These are phyloP conservation scores for Atalantia buxifolia DNA, from an alignment of 345 rosid species.

Conservation along the genomic window DNA sequence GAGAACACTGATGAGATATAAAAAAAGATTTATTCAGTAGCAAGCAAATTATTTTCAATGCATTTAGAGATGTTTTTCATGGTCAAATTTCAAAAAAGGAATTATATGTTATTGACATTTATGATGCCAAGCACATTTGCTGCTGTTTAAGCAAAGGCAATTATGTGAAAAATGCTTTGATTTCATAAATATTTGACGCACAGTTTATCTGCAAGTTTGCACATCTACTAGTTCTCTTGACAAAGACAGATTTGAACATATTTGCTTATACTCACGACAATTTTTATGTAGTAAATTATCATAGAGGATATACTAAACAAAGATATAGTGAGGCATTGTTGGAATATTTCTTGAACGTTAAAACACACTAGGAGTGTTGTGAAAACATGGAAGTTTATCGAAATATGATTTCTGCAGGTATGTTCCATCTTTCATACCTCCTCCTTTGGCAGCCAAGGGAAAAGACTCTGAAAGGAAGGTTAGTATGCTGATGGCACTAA, in stretches of 20 bases:
- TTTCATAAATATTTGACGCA: not conserved
- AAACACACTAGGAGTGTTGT: not conserved
- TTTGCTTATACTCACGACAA: not conserved
- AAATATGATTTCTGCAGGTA: constrained; percentile 65
- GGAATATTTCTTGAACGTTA: not conserved
- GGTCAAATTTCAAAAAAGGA: not conserved
- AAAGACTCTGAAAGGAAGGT: constrained; percentile 91
- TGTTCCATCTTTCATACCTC: constrained; percentile 99
- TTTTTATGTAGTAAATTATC: not conserved
- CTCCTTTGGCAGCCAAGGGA: constrained; percentile 87
- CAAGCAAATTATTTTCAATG: not conserved
- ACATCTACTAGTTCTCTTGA: not conserved
- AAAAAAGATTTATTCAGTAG: not conserved
- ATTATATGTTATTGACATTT: not conserved
- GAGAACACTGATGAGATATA: not conserved
- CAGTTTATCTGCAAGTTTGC: not conserved
- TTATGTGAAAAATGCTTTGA: not conserved
- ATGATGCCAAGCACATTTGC: not conserved
- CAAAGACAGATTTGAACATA: not conserved
- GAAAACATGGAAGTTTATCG: constrained; percentile 40
- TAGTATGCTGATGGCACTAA: constrained; percentile 6
- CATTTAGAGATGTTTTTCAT: not conserved
- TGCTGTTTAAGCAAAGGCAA: not conserved
- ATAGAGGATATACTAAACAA: not conserved
- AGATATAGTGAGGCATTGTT: not conserved